Conservation (phyloP, 2,329 filamentous ascomycete species). For the Ascochyta koolunga region DNA sequence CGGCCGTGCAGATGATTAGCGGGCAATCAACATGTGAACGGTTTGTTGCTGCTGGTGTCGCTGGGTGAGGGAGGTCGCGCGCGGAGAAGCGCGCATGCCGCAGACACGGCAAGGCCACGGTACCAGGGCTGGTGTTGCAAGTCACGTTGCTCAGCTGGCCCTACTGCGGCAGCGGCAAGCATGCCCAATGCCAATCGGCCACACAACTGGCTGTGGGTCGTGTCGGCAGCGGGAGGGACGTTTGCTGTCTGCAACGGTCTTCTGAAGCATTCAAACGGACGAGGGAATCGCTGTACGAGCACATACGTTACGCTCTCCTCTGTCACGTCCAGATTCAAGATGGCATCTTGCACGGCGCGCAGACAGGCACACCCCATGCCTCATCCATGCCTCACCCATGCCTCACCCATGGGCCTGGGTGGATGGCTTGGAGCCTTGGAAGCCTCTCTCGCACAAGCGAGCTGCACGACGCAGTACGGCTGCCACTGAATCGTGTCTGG, state of each 20-base stretch:
- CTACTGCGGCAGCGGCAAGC: conserved; percentile 7
- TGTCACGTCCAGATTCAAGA: conserved; percentile 18
- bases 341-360: conserved; percentile 30
- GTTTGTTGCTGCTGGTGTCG: conserved; percentile 11
- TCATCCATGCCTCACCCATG: conserved; percentile 20
- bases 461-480: conserved; percentile 21
- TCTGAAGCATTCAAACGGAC: conserved; percentile 10
- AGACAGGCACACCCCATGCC: conserved; percentile 9
- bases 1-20: conserved; percentile 32
- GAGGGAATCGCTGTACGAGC: conserved; percentile 18
- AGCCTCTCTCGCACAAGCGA: conserved; percentile 32
- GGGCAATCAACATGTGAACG: conserved; percentile 21
- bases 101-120: conserved; percentile 6
- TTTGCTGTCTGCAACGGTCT: conserved; percentile 31
- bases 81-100: conserved; percentile 32
- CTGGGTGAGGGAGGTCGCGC: conserved; percentile 6
- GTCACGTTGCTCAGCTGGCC: conserved; percentile 24
- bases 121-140: conserved; percentile 29
- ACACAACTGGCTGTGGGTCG: neutral
- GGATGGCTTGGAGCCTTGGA: conserved; percentile 36
- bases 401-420: conserved; percentile 31
- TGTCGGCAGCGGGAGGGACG: conserved; percentile 23
- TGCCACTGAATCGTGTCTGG: conserved; percentile 24
- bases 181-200: neutral
- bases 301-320: too few species aligned